Base-by-base conservation (phyloP, 1,284 basidiomycete genomes). In the Filobasidium uniguttulatum region DNA sequence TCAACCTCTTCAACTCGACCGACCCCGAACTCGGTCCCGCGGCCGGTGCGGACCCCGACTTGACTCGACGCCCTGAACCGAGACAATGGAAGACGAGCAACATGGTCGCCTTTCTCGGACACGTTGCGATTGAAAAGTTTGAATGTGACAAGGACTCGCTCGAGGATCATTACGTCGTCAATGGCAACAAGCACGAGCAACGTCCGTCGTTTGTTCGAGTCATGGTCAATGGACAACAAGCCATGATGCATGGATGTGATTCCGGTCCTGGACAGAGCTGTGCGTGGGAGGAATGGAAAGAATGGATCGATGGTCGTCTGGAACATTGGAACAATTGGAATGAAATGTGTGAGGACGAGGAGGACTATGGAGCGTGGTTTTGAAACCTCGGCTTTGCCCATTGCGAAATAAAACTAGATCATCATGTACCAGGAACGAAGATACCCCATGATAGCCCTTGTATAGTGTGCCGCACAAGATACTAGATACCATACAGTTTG, bases 51-150 rank as follows among this genome's bases (percentile, higher is more conserved):
- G 47, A 53, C 14, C 63, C 70, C 14, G 59, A 65, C 0, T 56
- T 64, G 8, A 64, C 69, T 36, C 31, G 28, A 22, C 56, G 67
- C 37, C 57, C 60, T 2, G 54, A 56, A 23, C 50, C 61, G 6
- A 54, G 70, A 17, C 46, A 58, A 8, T 71, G 70, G 70, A 56
- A 64, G 38, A 71, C 71, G 4, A 66, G 62, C 17, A 67, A 71
- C 50, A 55, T 72, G 14, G 60, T 71, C 12, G 68, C 71, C 1
- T 73, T 72, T 64, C 58, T 72, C 15, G 71, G 71, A 7, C 69
- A 72, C 52, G 60, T 73, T 36, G 65, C 69, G 15, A 55, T 73
- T 19, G 71, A 73, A 54, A 52, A 68, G 15, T 62, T 71, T 51
- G 50, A 56, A 30, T 68, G 65, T 49, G 35, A 22, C n/a, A 35